Evolutionary conservation across 495 filamentous ascomycete genomes (phyloP).

Genomic region (Platismatia glauca): DNA sequence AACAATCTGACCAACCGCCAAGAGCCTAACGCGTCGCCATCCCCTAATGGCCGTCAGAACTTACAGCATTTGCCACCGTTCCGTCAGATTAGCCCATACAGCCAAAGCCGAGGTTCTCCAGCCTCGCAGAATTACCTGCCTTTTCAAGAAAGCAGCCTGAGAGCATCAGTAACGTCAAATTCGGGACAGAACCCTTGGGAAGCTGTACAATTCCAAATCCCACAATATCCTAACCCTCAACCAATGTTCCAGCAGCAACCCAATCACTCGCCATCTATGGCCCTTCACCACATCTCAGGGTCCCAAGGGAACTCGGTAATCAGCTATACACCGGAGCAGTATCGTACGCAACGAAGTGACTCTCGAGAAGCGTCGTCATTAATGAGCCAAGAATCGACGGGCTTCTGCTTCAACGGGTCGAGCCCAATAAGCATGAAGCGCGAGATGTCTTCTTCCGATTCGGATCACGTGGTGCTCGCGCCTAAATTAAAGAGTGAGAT

Average conservation of each 20-base stretch:
- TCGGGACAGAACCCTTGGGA: not conserved
- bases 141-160: slow-evolving; percentile 11
- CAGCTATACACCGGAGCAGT: not conserved
- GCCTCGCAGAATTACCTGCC: not conserved
- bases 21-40: not conserved
- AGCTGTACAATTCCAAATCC: not conserved
- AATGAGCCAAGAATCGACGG: not conserved
- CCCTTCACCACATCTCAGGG: not conserved
- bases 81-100: not conserved
- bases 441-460: not conserved
- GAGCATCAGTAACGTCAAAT: not conserved
- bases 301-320: not conserved
- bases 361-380: not conserved
- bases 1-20: not conserved
- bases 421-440: not conserved
- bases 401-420: not conserved
- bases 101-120: not conserved
- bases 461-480: not conserved
- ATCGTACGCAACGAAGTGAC: not conserved
- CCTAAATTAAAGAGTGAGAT: not conserved
- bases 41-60: not conserved
- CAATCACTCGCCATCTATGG: not conserved
- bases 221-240: not conserved
- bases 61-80: not conserved
- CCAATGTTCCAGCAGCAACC: not conserved